Conservation (phyloP, 192 early-diverging fungal species). For the Globomyces pollinis-pini region DNA sequence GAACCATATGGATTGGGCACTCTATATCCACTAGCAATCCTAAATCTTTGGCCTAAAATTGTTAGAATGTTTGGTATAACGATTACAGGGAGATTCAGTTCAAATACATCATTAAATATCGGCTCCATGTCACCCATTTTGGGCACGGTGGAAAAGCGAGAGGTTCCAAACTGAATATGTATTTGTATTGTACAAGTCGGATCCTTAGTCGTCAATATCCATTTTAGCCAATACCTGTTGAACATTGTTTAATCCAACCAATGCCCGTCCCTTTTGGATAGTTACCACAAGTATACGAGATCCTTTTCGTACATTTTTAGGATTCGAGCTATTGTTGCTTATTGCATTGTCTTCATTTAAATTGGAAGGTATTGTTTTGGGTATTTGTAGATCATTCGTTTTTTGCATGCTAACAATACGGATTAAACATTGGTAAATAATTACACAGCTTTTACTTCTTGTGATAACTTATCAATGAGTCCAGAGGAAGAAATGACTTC, state of each 20-base stretch:
- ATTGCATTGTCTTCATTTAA: neutral
- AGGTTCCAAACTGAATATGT: neutral
- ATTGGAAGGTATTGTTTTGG: neutral
- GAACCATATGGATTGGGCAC: neutral
- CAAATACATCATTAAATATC: neutral
- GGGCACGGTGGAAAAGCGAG: neutral
- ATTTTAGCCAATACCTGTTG: too few relatives aligned
- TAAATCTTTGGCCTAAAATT: neutral
- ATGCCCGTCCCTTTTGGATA: neutral
- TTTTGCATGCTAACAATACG: neutral
- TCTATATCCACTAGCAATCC: neutral
- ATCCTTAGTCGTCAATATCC: neutral
- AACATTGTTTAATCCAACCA: slow-evolving; percentile 1
- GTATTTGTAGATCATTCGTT: neutral
- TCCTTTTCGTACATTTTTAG: neutral
- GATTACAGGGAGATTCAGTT: neutral
- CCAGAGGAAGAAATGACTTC: neutral
- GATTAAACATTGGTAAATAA: neutral
- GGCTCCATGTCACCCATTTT: slow-evolving; percentile 7
- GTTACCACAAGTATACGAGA: neutral
- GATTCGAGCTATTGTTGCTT: neutral
- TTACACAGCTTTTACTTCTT: neutral
- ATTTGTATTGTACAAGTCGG: neutral
- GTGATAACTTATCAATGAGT: slow-evolving; percentile 5
- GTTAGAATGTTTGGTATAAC: neutral